Conservation (phyloP, 805 yeast species). For the Starmerella geochares region DNA sequence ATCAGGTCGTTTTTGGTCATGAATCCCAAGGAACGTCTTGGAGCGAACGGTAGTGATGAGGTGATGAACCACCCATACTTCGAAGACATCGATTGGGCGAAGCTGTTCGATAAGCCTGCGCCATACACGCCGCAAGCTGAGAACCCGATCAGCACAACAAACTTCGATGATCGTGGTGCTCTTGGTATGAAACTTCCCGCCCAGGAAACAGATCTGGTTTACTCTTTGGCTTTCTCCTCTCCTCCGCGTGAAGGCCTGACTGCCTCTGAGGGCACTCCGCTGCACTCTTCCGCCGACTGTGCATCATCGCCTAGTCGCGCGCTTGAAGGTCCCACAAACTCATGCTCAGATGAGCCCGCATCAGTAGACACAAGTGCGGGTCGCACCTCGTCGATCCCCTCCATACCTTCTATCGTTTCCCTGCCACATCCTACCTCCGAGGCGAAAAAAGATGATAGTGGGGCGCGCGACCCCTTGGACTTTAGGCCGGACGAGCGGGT, state of each 20-base stretch:
- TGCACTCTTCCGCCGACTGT: too few species aligned
- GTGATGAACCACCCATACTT: constrained; percentile 74
- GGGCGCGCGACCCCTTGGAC: background rate
- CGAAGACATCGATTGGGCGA: constrained; percentile 58
- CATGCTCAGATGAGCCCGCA: too few species aligned
- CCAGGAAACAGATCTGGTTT: constrained; percentile 18
- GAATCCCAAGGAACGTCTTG: constrained; percentile 61
- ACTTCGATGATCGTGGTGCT: constrained; percentile 88
- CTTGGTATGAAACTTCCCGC: constrained; percentile 28
- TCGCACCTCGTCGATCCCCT: background rate
- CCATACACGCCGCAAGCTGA: constrained; percentile 73
- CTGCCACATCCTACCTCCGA: background rate
- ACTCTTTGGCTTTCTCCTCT: background rate
- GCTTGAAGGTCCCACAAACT: too few species aligned
- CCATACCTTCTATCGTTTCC: background rate
- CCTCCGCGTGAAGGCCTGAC: background rate
- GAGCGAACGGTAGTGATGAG: constrained; percentile 64
- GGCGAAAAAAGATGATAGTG: background rate
- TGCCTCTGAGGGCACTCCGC: background rate
- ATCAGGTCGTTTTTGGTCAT: constrained; percentile 51
- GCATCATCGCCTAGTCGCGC: too few species aligned
- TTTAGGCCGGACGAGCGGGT: background rate
- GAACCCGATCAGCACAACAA: constrained; percentile 79
- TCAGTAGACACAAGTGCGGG: too few species aligned
- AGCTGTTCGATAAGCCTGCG: constrained; percentile 57